Evolutionary conservation across 2,329 filamentous ascomycete genomes (phyloP).

Genomic region (Phaeomoniella chlamydospora): DNA sequence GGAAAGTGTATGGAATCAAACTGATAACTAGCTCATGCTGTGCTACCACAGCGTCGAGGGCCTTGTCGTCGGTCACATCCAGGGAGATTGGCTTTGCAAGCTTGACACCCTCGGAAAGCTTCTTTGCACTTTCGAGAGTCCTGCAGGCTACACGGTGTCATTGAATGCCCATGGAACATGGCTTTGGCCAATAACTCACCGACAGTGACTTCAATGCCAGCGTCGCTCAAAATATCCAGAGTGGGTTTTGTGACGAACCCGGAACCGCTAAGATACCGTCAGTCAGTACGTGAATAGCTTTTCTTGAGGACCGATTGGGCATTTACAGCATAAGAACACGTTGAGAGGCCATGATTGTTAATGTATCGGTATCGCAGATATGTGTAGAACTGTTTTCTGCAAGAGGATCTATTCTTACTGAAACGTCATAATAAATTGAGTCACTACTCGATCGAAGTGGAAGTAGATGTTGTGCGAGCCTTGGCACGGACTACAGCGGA

Average conservation of each 20-base stretch:
- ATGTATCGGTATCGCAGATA: no score
- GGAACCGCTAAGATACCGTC: conserved; percentile 5
- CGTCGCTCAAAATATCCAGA: conserved; percentile 46
- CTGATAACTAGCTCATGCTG: conserved; percentile 68
- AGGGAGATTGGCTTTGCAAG: conserved; percentile 65
- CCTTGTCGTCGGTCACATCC: conserved; percentile 63
- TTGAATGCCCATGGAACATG: conserved; percentile 1
- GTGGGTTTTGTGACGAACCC: conserved; percentile 44
- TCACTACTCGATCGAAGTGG: no score
- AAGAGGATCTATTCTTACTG: no score
- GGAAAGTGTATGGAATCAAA: conserved; percentile 85
- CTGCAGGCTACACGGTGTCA: conserved; percentile 50
- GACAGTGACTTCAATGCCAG: conserved; percentile 51
- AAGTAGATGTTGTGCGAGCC: no score
- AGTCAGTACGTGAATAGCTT: background rate
- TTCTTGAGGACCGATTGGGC: background rate
- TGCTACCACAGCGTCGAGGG: conserved; percentile 66
- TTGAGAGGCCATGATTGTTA: background rate
- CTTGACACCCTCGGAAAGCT: conserved; percentile 56
- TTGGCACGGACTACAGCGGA: no score
- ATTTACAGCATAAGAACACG: background rate
- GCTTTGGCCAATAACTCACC: conserved; percentile 28
- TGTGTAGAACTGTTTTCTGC: no score
- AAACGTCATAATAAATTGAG: no score
- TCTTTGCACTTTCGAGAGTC: conserved; percentile 62